Conservation (phyloP, 164 flowering plant species). For the Stephania yunnanensis region DNA sequence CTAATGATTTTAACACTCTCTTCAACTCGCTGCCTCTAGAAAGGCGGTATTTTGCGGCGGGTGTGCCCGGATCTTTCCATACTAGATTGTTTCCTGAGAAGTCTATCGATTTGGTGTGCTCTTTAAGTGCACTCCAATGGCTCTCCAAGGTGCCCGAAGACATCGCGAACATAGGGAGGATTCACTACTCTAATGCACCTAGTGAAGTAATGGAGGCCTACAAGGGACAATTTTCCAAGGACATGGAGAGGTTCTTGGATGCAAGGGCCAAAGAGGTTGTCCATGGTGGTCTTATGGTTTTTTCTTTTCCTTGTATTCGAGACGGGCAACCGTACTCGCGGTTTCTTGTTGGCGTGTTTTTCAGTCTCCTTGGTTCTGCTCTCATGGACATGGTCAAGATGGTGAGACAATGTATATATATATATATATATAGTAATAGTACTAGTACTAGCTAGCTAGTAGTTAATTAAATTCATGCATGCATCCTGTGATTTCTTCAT, state of each 20-base stretch:
- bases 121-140: slow-evolving; percentile 20
- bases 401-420: background rate
- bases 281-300: slow-evolving; percentile 25
- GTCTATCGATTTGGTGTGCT: slow-evolving; percentile 19
- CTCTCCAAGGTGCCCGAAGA: slow-evolving; percentile 21
- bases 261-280: slow-evolving; percentile 28
- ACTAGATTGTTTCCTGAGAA: slow-evolving; percentile 19
- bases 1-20: slow-evolving; percentile 28
- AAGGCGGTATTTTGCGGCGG: slow-evolving; percentile 15
- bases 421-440: no score
- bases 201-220: slow-evolving; percentile 17
- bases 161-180: slow-evolving; percentile 19
- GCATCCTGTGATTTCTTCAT: no score
- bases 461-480: no score
- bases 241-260: slow-evolving; percentile 17
- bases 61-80: slow-evolving; percentile 24
- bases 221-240: slow-evolving; percentile 17
- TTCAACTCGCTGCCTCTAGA: slow-evolving; percentile 17
- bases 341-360: background rate
- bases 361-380: slow-evolving; percentile 4
- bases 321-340: slow-evolving; percentile 5
- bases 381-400: slow-evolving; percentile 20
- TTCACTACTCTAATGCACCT: slow-evolving; percentile 13
- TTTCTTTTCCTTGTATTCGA: slow-evolving; percentile 1
- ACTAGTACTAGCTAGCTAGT: no score